Percentiles rank a stretch among this genome's conserved stretches.
These are phyloP conservation scores for Colletotrichum lentis DNA, from an alignment of 2,329 filamentous ascomycete species.

Conservation along the genomic window DNA sequence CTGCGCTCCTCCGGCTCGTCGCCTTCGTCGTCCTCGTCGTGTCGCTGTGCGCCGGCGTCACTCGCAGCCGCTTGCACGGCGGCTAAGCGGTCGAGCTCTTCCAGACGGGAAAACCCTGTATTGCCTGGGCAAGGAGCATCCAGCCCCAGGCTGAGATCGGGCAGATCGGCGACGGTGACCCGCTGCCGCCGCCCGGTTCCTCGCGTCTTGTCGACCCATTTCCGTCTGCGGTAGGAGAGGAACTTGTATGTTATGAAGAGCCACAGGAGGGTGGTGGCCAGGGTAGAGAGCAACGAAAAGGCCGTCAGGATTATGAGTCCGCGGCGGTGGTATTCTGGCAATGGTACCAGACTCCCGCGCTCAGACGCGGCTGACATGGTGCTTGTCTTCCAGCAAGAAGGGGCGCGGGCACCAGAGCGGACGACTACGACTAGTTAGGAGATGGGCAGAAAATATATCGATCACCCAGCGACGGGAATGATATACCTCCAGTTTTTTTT, in stretches of 20 bases:
- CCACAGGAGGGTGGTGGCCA: constrained; percentile 16
- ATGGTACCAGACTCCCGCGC: constrained; percentile 20
- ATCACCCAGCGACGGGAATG: not conserved
- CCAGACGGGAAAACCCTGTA: constrained; percentile 11
- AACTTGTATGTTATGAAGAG: constrained; percentile 29
- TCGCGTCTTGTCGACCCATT: not conserved
- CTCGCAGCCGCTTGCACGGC: not conserved
- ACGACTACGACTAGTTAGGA: not conserved
- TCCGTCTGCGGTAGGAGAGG: constrained; percentile 3
- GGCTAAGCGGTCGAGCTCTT: constrained; percentile 25
- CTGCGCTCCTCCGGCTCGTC: constrained; percentile 45
- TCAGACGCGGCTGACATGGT: constrained; percentile 24
- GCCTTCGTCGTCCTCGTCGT: not conserved
- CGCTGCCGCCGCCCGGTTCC: not conserved
- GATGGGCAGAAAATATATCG: not conserved
- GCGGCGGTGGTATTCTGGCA: constrained; percentile 24
- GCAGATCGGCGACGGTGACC: not conserved
- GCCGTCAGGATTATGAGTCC: constrained; percentile 16
- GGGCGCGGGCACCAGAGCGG: no score
- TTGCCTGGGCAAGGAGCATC: constrained; percentile 6
- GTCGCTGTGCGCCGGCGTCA: not conserved
- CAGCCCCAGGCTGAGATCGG: constrained; percentile 16
- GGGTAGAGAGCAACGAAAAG: constrained; percentile 23
- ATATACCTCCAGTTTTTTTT: not conserved
- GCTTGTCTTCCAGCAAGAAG: not conserved